These are phyloP conservation scores for Cordia subcordata DNA, from an alignment of 257 asterid genomes.

Conservation along the genomic window DNA sequence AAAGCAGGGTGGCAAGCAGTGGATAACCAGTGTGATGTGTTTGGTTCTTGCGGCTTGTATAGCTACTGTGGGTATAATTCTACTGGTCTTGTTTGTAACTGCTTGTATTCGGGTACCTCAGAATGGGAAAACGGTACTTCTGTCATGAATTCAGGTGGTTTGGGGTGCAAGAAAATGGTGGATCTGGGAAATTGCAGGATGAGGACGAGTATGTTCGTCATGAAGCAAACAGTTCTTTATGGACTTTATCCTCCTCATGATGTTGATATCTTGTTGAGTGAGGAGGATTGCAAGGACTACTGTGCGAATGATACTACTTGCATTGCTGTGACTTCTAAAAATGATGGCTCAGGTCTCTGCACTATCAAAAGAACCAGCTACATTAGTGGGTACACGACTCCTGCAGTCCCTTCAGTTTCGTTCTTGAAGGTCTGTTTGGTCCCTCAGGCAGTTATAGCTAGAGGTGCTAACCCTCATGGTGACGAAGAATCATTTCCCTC, in stretches of 20 bases:
- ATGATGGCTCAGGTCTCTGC: slow-evolving; percentile 60
- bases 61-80: slow-evolving; percentile 59
- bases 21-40: slow-evolving; percentile 50
- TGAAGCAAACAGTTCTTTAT: slow-evolving; percentile 56
- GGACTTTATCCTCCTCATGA: slow-evolving; percentile 61
- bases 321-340: slow-evolving; percentile 52
- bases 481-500: slow-evolving; percentile 13
- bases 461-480: slow-evolving; percentile 20
- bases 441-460: slow-evolving; percentile 57
- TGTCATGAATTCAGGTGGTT: slow-evolving; percentile 20
- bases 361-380: slow-evolving; percentile 42
- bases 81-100: slow-evolving; percentile 44
- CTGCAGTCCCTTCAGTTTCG: slow-evolving; percentile 40
- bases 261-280: slow-evolving; percentile 40
- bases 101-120: slow-evolving; percentile 35
- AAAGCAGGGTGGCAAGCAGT: slow-evolving; percentile 67
- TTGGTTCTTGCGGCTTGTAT: slow-evolving; percentile 56
- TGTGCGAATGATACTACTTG: slow-evolving; percentile 52
- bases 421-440: slow-evolving; percentile 55
- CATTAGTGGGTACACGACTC: slow-evolving; percentile 47
- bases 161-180: slow-evolving; percentile 49
- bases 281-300: slow-evolving; percentile 39
- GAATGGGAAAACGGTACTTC: slow-evolving; percentile 20
- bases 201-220: slow-evolving; percentile 38
- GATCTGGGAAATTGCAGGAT: slow-evolving; percentile 55